A percentile compares a stretch with the other conserved stretches of the same genome.
Evolutionary conservation across 1,139 yeast species (phyloP).

Genomic region (Saccharomyces hybrid): DNA sequence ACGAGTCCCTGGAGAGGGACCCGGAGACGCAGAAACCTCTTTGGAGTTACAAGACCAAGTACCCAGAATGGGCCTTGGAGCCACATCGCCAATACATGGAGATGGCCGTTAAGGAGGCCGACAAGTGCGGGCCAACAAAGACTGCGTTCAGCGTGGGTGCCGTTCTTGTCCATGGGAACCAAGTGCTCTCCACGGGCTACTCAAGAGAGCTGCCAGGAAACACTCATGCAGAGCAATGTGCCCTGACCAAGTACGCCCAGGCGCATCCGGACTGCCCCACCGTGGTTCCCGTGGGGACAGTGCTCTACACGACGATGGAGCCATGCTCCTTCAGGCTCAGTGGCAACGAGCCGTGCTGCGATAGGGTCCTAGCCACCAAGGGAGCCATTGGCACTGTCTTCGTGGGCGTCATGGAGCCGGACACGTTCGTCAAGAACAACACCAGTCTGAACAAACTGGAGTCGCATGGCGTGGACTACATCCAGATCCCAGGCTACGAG

Average conservation of each 20-base stretch:
- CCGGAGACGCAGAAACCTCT: constrained; percentile 20
- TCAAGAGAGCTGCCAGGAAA: constrained; percentile 91
- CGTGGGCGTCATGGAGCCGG: constrained; percentile 91
- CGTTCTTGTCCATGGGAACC: constrained; percentile 58
- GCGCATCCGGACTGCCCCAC: neutral
- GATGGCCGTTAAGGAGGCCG: constrained; percentile 65
- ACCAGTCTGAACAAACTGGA: constrained; percentile 50
- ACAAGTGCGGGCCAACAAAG: constrained; percentile 70
- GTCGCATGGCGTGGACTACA: constrained; percentile 55
- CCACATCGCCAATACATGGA: constrained; percentile 48
- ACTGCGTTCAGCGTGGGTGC: constrained; percentile 96
- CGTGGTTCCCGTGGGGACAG: constrained; percentile 66
- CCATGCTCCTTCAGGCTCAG: constrained; percentile 88
- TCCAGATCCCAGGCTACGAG: constrained; percentile 79
- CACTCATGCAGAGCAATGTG: constrained; percentile 97
- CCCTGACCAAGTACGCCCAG: constrained; percentile 60
- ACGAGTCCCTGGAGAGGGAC: constrained; percentile 44
- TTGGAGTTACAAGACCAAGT: constrained; percentile 74
- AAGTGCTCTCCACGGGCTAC: constrained; percentile 68
- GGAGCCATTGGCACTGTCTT: constrained; percentile 60
- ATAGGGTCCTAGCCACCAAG: constrained; percentile 52
- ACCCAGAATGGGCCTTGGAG: constrained; percentile 81
- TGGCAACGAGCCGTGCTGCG: constrained; percentile 85
- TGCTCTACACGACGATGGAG: constrained; percentile 93
- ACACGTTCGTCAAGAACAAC: constrained; percentile 77